Evolutionary conservation across 2,329 filamentous ascomycete species (phyloP).

Genomic region (Pyrenophora seminiperda): DNA sequence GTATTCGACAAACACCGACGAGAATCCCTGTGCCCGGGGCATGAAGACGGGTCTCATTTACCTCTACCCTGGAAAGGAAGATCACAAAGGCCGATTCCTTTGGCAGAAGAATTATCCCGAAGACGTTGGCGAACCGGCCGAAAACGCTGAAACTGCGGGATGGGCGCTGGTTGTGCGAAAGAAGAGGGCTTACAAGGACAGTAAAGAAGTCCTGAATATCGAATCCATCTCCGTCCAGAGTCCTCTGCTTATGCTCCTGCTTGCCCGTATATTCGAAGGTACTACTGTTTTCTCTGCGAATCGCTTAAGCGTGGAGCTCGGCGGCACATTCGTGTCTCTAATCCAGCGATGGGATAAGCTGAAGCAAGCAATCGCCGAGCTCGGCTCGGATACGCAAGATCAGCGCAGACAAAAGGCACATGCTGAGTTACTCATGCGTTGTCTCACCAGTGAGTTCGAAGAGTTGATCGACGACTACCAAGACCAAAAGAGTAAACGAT

Average conservation of each 20-base stretch:
- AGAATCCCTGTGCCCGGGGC: conserved; percentile 35
- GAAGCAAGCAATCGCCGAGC: conserved; percentile 32
- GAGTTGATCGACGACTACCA: conserved; percentile 48
- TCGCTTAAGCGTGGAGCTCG: conserved; percentile 67
- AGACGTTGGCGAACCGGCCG: conserved; percentile 50
- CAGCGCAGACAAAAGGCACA: conserved; percentile 45
- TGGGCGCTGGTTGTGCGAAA: conserved; percentile 57
- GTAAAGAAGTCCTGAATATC: conserved; percentile 64
- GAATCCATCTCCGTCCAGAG: conserved; percentile 70
- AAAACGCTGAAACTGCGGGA: conserved; percentile 65
- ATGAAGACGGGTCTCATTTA: conserved; percentile 53
- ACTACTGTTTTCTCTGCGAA: conserved; percentile 66
- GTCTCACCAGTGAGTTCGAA: conserved; percentile 51
- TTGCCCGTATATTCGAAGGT: conserved; percentile 61
- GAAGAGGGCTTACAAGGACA: conserved; percentile 54
- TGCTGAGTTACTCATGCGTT: conserved; percentile 46
- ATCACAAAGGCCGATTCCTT: conserved; percentile 42
- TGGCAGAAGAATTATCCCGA: conserved; percentile 45
- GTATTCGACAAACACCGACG: conserved; percentile 10
- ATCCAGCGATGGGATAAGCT: conserved; percentile 66
- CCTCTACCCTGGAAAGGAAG: conserved; percentile 56
- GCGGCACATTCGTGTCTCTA: conserved; percentile 66
- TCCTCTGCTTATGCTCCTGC: conserved; percentile 63
- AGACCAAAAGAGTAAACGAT: conserved; percentile 48
- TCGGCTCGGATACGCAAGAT: conserved; percentile 35